phyloP scores from a whole-genome alignment of 2,329 filamentous ascomycete genomes.

The Ophiostoma pallidulum region DNA sequence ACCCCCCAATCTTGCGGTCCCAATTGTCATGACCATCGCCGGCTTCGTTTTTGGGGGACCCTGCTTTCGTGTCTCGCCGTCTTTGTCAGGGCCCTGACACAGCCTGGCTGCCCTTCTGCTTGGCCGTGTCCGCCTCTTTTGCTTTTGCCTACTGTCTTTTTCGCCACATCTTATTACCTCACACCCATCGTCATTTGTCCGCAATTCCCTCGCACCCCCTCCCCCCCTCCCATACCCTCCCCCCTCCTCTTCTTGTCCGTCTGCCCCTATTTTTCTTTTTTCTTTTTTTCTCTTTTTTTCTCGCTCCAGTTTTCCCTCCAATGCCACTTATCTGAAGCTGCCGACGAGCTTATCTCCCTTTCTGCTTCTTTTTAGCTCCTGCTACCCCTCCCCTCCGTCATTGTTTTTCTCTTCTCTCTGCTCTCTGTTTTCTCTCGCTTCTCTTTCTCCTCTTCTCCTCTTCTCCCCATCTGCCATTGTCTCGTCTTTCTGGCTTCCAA shows the following conservation, averaged over 20 bases:
- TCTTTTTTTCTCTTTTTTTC: not conserved
- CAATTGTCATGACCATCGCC: not conserved
- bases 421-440: not conserved
- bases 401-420: not conserved
- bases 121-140: not conserved
- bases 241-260: not conserved
- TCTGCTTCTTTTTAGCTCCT: not conserved
- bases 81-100: not conserved
- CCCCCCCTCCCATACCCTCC: not conserved
- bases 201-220: conserved; percentile 6
- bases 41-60: not conserved
- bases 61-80: not conserved
- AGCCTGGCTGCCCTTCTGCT: not conserved
- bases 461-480: not conserved
- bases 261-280: not conserved
- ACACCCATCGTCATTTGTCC: conserved; percentile 1
- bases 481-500: too few relatives aligned
- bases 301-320: not conserved
- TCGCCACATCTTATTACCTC: conserved; percentile 5
- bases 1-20: not conserved
- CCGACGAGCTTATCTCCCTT: not conserved
- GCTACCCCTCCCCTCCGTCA: not conserved
- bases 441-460: not conserved
- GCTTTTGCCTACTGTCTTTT: not conserved
- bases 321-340: not conserved